A percentile compares a stretch with the other conserved stretches of the same genome.
phyloP scores from a whole-genome alignment of 192 early-diverging fungal species.

The Umbelopsis isabellina region DNA sequence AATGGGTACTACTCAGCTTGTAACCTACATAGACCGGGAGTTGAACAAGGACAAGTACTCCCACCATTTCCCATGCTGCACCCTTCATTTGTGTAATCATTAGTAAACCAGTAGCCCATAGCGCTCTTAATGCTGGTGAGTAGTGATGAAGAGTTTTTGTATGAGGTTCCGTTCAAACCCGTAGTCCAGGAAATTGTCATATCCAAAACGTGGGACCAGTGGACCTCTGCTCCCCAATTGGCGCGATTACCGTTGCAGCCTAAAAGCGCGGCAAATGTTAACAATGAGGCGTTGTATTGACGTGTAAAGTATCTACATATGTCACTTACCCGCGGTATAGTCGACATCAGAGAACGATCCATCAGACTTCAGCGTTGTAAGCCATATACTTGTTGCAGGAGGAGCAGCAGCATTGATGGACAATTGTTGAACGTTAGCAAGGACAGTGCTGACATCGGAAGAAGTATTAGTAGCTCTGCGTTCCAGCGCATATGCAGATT shows the following conservation, averaged over 20 bases:
- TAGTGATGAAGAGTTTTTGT: slow-evolving; percentile 16
- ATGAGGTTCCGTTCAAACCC: slow-evolving; percentile 2
- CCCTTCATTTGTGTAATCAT: slow-evolving; percentile 22
- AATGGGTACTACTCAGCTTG: neutral
- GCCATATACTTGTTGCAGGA: slow-evolving; percentile 3
- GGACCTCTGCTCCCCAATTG: slow-evolving; percentile 10
- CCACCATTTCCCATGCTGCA: slow-evolving; percentile 30
- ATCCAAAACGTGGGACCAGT: slow-evolving; percentile 16
- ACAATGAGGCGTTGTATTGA: neutral
- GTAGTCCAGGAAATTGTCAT: slow-evolving; percentile 13
- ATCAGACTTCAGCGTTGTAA: neutral
- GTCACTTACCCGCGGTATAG: slow-evolving; percentile 6
- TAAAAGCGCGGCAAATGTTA: neutral
- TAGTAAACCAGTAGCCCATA: slow-evolving; percentile 32
- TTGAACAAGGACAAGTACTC: slow-evolving; percentile 34
- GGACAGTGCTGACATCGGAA: neutral
- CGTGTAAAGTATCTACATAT: too few species aligned
- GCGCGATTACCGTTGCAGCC: neutral
- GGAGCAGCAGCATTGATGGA: neutral
- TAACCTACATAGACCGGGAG: slow-evolving; percentile 34
- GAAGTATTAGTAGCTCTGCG: neutral
- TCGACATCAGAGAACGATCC: slow-evolving; percentile 19
- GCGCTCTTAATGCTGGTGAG: slow-evolving; percentile 17
- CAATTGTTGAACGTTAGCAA: neutral
- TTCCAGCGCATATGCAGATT: neutral